Conservation (phyloP, 495 filamentous ascomycete genomes). For the Aspergillus ostianus region DNA sequence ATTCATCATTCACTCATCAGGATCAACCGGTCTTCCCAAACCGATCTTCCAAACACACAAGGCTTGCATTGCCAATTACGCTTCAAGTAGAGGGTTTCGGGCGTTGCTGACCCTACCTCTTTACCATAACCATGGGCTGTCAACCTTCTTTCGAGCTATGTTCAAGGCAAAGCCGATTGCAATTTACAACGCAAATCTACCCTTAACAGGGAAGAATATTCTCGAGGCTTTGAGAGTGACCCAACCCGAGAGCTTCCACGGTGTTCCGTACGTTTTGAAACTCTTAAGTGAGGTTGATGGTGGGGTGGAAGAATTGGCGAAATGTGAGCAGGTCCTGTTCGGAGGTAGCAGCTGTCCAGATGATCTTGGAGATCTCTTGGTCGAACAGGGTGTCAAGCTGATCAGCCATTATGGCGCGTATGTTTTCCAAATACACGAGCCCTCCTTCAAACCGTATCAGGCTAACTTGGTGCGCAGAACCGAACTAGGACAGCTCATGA, state of each 20-base stretch:
- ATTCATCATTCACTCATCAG: conserved; percentile 56
- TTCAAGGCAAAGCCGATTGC: conserved; percentile 44
- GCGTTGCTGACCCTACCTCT: conserved; percentile 52
- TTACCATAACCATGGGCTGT: conserved; percentile 49
- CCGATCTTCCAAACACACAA: conserved; percentile 40
- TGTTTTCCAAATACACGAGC: neutral
- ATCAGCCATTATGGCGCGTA: conserved; percentile 47
- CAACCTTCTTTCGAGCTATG: conserved; percentile 43
- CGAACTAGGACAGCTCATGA: conserved; percentile 57
- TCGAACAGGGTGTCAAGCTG: conserved; percentile 50
- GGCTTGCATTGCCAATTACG: conserved; percentile 38
- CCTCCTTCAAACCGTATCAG: neutral
- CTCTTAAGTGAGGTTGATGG: conserved; percentile 47
- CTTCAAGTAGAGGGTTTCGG: conserved; percentile 31
- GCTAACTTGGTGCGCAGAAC: conserved; percentile 27
- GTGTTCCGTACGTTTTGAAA: conserved; percentile 55
- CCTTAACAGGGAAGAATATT: conserved; percentile 50
- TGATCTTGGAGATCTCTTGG: conserved; percentile 53
- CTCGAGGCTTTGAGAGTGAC: conserved; percentile 43
- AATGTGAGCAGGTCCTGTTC: conserved; percentile 43
- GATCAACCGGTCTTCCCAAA: conserved; percentile 58
- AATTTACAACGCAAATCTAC: conserved; percentile 48
- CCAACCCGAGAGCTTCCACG: conserved; percentile 47
- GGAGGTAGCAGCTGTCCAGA: conserved; percentile 55
- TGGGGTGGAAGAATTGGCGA: conserved; percentile 43